Evolutionary conservation across 2,329 filamentous ascomycete species (phyloP), one percentile per base, ranked within the genome.

Genomic region (Alternaria viburni): DNA sequence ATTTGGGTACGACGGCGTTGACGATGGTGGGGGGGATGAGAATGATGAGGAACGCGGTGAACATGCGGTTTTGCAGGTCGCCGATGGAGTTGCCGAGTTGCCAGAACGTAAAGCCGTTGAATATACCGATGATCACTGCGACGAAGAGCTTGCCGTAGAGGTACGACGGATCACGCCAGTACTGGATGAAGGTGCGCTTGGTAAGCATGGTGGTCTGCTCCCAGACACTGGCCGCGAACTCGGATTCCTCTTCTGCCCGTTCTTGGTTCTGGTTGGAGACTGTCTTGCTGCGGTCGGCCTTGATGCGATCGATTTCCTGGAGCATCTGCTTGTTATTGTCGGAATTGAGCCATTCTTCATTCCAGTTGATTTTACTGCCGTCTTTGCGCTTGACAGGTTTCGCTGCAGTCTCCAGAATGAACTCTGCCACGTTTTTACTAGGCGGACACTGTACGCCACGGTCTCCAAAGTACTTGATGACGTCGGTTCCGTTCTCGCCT

Each of bases 71-170:
- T 74, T 93, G 90, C 85, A 93, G 89, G 71, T 91, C 90, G 13
- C 86, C 84, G 51, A 91, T 83, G 0, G 84, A 86, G 76, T 89
- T 83, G 3, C 89, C 89, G 4, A 93, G 85, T 69, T 89, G 83
- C 83, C 86, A 93, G 81, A 93, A 93, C 5, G 91, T 93, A 80
- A 93, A 93, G 21, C 90, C 90, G 80, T 92, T 93, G 84, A 93
- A 92, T 76, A 93, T 88, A 15, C 90, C 91, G 47, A 91, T 84
- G 64, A 93, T 86, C 61, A 92, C 87, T 5, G 88, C 85, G 32
- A 89, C 86, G 78, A 93, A 93, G 25, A 95, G 81, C 75, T 93
- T 93, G 62, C 90, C 89, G 77, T 93, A 93, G 59, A 93, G 83
- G 77, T 94, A 95, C 1, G 88, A 89, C 0, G 91, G 89, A 65